phyloP scores from a whole-genome alignment of 2,329 filamentous ascomycete genomes.

The Colletotrichum aenigma region DNA sequence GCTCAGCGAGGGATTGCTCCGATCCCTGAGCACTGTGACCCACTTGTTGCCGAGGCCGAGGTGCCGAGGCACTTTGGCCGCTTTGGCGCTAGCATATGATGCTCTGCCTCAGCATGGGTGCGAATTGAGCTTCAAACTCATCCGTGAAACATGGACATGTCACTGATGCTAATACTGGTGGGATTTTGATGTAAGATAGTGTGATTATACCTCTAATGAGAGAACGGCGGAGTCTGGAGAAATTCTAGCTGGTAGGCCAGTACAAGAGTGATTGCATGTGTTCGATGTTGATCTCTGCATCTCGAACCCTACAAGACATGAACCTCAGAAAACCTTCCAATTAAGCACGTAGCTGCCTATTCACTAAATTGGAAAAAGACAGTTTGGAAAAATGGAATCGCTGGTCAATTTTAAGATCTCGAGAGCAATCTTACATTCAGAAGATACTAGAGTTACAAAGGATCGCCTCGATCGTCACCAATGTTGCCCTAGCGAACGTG shows the following conservation, averaged over 20 bases:
- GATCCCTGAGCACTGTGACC: not conserved
- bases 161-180: not conserved
- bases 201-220: not conserved
- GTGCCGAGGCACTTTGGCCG: not conserved
- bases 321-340: not conserved
- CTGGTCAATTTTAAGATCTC: not conserved
- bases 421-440: not conserved
- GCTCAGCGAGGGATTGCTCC: not conserved
- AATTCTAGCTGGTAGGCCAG: too few species aligned
- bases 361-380: not conserved
- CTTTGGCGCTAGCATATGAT: not conserved
- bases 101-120: not conserved
- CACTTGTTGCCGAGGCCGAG: slow-evolving; percentile 6
- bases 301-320: not conserved
- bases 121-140: not conserved
- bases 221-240: not conserved
- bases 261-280: not conserved
- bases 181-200: not conserved
- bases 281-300: not conserved
- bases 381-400: not conserved
- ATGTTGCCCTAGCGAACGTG: rapidly evolving
- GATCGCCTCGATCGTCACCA: not conserved
- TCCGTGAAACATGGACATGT: not conserved
- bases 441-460: not conserved
- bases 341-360: not conserved